A percentile compares a stretch with the other conserved stretches of the same genome.
phyloP scores from a whole-genome alignment of 352 stramenopile genomes.

The Elongisporangium prolatum region DNA sequence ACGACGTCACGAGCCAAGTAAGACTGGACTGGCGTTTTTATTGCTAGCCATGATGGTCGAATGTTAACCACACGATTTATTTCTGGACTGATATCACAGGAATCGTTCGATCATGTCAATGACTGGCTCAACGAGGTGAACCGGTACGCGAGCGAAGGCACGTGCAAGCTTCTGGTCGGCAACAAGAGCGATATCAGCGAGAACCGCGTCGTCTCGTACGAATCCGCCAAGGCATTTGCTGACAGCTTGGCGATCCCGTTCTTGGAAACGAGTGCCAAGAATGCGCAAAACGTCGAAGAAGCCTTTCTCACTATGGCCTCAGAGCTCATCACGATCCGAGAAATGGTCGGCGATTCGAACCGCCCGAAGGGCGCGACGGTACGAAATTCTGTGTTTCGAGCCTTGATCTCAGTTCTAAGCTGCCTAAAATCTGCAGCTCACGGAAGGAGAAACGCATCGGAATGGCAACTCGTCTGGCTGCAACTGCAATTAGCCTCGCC shows the following conservation, averaged over 20 bases:
- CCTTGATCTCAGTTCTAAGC: neutral
- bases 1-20: slow-evolving; percentile 96
- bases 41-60: neutral
- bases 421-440: neutral
- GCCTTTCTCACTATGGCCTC: slow-evolving; percentile 99
- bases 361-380: slow-evolving; percentile 64
- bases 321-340: slow-evolving; percentile 94
- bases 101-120: slow-evolving; percentile 99
- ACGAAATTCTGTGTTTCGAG: slow-evolving; percentile 1
- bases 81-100: slow-evolving; percentile 42
- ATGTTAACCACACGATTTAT: neutral
- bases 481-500: neutral
- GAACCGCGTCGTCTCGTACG: slow-evolving; percentile 95
- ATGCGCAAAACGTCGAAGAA: slow-evolving; percentile 97
- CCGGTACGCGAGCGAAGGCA: slow-evolving; percentile 96
- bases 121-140: slow-evolving; percentile 99
- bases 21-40: neutral
- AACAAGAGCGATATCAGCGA: slow-evolving; percentile 99
- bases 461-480: neutral
- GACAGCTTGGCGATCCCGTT: slow-evolving; percentile 98
- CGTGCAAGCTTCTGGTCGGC: slow-evolving; percentile 98
- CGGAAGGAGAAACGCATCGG: neutral
- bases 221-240: slow-evolving; percentile 96
- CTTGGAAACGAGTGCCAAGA: slow-evolving; percentile 99
- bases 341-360: slow-evolving; percentile 80